Base-by-base conservation (phyloP, 768 basidiomycete species). In the Mycena pura region DNA sequence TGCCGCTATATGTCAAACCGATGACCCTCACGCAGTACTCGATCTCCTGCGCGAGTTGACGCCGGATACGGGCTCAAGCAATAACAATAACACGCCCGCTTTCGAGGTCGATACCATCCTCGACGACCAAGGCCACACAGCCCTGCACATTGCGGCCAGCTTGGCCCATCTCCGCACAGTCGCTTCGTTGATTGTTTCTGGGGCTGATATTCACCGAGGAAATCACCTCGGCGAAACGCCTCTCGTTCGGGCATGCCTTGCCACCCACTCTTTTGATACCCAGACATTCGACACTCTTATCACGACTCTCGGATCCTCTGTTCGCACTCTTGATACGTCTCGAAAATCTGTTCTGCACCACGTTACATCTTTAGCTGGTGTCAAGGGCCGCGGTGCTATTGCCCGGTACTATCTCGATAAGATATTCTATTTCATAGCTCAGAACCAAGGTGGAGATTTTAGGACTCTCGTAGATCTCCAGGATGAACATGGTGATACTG, bases 211-310 rank as follows among this genome's bases (percentile, higher is more conserved):
- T 15, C 86, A 94, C 68, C 86, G 94, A 8, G 97, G 97, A 2
- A 99, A 99, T 76, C 90, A 89, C 70, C 85, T 90, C 5, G 96
- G 97, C 44, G 97, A 99, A 74, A 99, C 96, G 0, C 90, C 97
- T 2, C 85, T 99, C 28, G 93, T 97, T 27, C 90, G 96, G 38
- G 91, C 96, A 6, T 90, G 93, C 59, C 84, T 99, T 58, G 89
- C 96, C 9, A 95, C 93, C 22, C 89, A 95, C 72, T 90, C 90
- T 68, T 89, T 84, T 47, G 95, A 96, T 63, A 82, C 77, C 38
- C 90, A 95, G 68, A 81, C 85, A 5, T 96, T 99, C 75, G 78
- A 82, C 43, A 70, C 76, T 2, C 79, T 96, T 19, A 85, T 95
- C 6, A 73, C 81, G 14, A 76, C 80, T 22, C 82, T 99, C 15